Evolutionary conservation across 2,329 filamentous ascomycete genomes (phyloP).

Genomic region (Diplodia sapinea): DNA sequence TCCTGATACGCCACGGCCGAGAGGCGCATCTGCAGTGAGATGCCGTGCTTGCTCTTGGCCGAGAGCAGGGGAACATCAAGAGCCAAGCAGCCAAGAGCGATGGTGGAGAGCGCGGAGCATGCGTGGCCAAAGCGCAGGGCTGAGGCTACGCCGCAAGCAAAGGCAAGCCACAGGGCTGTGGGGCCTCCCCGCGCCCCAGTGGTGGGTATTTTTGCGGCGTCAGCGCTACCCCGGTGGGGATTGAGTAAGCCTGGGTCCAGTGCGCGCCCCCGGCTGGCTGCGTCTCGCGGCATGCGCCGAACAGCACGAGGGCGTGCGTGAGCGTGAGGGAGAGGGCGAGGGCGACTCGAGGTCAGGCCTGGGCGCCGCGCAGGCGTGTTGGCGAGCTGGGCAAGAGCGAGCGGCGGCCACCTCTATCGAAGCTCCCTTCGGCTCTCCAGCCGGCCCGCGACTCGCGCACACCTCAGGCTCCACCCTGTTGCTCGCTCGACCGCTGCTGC

Average conservation of each 20-base stretch:
- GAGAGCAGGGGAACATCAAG: neutral
- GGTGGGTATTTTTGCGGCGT: constrained; percentile 24
- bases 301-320: neutral
- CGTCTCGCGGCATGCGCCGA: neutral
- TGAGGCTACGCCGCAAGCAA: neutral
- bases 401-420: neutral
- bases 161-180: constrained; percentile 17
- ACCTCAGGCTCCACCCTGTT: neutral
- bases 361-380: neutral
- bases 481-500: neutral
- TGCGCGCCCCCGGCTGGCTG: neutral
- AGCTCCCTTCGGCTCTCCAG: constrained; percentile 12
- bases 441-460: neutral
- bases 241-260: neutral
- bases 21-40: neutral
- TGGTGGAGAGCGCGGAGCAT: neutral
- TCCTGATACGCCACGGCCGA: constrained; percentile 7
- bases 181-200: constrained; percentile 3
- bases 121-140: constrained; percentile 1
- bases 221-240: constrained; percentile 8
- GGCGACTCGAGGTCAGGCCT: neutral
- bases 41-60: neutral
- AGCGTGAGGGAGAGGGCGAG: too few species aligned
- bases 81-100: neutral
- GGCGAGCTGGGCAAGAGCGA: neutral